Percentiles rank a stretch among this genome's conserved stretches.
These are phyloP conservation scores for Myxozyma melibiosi DNA, from an alignment of 805 yeast species.

Conservation along the genomic window DNA sequence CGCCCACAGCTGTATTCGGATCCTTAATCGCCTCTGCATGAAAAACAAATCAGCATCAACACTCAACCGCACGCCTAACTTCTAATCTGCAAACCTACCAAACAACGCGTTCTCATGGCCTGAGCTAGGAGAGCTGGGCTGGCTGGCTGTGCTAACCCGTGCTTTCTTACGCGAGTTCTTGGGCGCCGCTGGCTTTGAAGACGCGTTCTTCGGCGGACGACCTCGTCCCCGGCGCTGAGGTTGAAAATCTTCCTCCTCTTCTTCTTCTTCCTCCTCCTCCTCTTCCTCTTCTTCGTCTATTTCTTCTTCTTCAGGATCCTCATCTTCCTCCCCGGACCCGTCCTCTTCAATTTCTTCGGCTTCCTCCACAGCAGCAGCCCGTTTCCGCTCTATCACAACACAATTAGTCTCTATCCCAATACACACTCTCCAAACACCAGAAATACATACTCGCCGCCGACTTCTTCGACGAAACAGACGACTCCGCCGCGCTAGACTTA, in stretches of 20 bases:
- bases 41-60: not conserved
- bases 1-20: constrained; percentile 53
- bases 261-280: constrained; percentile 12
- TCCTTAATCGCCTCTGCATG: constrained; percentile 52
- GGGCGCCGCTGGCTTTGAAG: not conserved
- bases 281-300: constrained; percentile 15
- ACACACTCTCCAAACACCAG: not conserved
- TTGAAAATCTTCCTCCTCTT: constrained; percentile 4
- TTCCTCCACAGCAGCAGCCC: not conserved
- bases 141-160: not conserved
- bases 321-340: not conserved
- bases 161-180: constrained; percentile 1
- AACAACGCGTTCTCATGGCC: constrained; percentile 20
- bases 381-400: not conserved
- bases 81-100: constrained; percentile 6
- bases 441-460: not conserved
- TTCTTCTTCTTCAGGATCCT: constrained; percentile 2
- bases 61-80: not conserved
- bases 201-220: constrained; percentile 7
- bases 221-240: constrained; percentile 7
- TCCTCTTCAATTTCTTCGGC: constrained; percentile 1
- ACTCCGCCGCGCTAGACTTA: not conserved
- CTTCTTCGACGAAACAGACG: not conserved
- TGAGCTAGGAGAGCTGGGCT: not conserved
- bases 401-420: not conserved